Base-by-base conservation (phyloP, 116 monocot genomes). In the Iris pallida region DNA sequence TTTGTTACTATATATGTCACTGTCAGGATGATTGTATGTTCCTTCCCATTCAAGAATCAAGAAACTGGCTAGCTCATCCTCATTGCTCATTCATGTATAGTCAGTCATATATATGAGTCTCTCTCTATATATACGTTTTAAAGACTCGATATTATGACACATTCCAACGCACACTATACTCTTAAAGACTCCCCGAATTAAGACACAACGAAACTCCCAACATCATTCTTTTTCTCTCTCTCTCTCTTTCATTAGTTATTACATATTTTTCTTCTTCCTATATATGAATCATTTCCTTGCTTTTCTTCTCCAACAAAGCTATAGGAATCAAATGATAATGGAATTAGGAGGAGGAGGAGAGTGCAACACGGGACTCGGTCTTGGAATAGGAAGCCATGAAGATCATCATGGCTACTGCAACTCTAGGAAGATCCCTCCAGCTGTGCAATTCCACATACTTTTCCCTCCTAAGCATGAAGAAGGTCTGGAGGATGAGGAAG, bases 311-410 rank as follows among this genome's bases (percentile, higher is more conserved):
- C 30, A 7, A 15, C 41, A 0, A 30, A 30, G n/a, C n/a, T n/a
- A n/a, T n/a, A n/a, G 30, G 30, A 30, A 30, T 30, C 30, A 30
- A 30, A 3, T 30, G 30, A 30, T 30, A 30, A 67, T 67, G 67
- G 53, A 67, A 67, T 5, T 15, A 42, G 43, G 16, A 47, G 53
- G 15, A 54, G 41, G 58, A n/a, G 74, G 60, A 2, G 19, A 61
- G n/a, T 68, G 75, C 42, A 60, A 75, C 42, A 61, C 61, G 17
- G 47, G 56, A 1, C 75, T 75, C 3, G 66, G 66, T 52, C 66
- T 74, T 10, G 54, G 48, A 42, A 18, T 75, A 13, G 58, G 57
- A 11, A 40, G 11, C 5, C 5, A 0, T 20, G 18, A 20, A 4
- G 16, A 6, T 18, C 19, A 42, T 7, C 58, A 42, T 41, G 40